phyloP scores from a whole-genome alignment of 768 basidiomycete species.

The Coprinopsis sp. region DNA sequence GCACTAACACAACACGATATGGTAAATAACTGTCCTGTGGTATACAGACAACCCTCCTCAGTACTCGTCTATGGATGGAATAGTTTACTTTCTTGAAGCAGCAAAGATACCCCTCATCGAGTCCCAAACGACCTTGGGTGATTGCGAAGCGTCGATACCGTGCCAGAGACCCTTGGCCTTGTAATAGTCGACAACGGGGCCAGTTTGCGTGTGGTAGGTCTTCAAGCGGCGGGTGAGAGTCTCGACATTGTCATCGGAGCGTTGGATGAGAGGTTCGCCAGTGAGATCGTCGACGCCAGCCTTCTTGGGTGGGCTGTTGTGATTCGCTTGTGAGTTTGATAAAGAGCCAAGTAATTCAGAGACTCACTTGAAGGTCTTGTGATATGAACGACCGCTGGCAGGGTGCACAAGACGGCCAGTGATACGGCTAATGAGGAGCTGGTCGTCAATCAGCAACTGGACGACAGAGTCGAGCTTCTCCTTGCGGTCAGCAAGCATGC shows the following conservation, averaged over 20 bases:
- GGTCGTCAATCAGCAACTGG: conserved; percentile 89
- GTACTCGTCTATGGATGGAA: conserved; percentile 6
- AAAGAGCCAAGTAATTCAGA: conserved; percentile 1
- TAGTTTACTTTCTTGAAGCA: conserved; percentile 11
- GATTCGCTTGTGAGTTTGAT: background rate
- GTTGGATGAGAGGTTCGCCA: conserved; percentile 94
- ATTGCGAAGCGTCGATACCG: conserved; percentile 90
- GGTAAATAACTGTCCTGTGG: no score
- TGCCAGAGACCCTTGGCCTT: conserved; percentile 86
- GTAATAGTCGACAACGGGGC: conserved; percentile 96
- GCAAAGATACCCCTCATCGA: conserved; percentile 64
- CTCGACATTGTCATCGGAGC: conserved; percentile 97
- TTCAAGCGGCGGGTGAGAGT: conserved; percentile 84
- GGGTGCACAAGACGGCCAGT: conserved; percentile 95
- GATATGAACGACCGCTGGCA: conserved; percentile 86
- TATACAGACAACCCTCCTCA: background rate
- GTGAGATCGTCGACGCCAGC: conserved; percentile 89
- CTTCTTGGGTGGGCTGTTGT: conserved; percentile 90
- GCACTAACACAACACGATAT: no score
- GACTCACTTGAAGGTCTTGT: conserved; percentile 89
- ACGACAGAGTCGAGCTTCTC: conserved; percentile 92
- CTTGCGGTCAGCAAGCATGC: conserved; percentile 76
- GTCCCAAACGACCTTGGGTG: conserved; percentile 90
- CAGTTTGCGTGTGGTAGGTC: conserved; percentile 92
- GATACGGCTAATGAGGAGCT: conserved; percentile 94